These are phyloP conservation scores for Thelephora ganbajun DNA, from an alignment of 768 basidiomycete genomes.

Conservation along the genomic window DNA sequence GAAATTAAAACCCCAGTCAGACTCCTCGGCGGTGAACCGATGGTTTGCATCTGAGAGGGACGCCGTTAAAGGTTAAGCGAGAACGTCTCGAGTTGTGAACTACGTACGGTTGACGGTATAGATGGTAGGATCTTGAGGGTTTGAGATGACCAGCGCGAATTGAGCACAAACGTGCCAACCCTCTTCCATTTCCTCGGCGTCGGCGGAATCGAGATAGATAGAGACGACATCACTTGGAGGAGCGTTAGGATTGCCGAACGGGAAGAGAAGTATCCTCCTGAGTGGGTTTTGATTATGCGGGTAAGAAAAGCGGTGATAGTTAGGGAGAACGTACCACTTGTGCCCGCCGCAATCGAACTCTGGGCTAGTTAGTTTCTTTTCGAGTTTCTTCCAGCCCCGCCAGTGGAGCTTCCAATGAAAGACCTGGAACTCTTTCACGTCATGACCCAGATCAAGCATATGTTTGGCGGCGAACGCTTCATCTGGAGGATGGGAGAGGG, in stretches of 20 bases:
- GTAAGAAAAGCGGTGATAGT: background rate
- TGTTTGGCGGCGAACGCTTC: slow-evolving; percentile 92
- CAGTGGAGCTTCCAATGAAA: slow-evolving; percentile 71
- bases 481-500: slow-evolving; percentile 32
- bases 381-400: slow-evolving; percentile 89
- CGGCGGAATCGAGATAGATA: slow-evolving; percentile 97
- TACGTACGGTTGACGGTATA: slow-evolving; percentile 94
- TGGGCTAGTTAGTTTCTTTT: slow-evolving; percentile 87
- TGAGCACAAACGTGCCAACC: slow-evolving; percentile 99
- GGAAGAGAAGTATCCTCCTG: slow-evolving; percentile 97
- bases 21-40: slow-evolving; percentile 97
- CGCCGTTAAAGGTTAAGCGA: slow-evolving; percentile 4
- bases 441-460: slow-evolving; percentile 95
- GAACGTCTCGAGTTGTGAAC: background rate
- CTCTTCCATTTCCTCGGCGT: slow-evolving; percentile 92
- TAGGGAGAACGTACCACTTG: slow-evolving; percentile 61
- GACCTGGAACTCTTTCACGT: slow-evolving; percentile 94
- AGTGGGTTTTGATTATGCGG: background rate
- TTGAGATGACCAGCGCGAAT: slow-evolving; percentile 96
- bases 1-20: slow-evolving; percentile 99
- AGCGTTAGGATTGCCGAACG: slow-evolving; percentile 96
- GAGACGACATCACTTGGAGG: slow-evolving; percentile 99
- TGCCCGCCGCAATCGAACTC: slow-evolving; percentile 98
- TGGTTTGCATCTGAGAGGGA: slow-evolving; percentile 78
- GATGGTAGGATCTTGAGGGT: slow-evolving; percentile 85